Percentiles rank a stretch among this genome's conserved stretches.
Conservation (phyloP, 768 basidiomycete species). For the Xanthoconium purpureum region DNA sequence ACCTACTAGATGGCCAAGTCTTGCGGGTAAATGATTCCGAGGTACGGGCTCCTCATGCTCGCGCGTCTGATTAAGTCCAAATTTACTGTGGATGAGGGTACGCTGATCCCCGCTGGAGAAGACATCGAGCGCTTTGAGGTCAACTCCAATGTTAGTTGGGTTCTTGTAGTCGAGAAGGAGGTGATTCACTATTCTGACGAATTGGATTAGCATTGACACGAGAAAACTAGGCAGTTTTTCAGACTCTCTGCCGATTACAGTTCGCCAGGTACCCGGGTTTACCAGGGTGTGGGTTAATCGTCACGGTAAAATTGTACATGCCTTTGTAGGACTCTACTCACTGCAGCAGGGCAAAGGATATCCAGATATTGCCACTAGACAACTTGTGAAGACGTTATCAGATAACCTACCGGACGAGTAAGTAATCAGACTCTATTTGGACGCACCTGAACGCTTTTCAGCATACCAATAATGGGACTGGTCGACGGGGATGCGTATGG, state of each 20-base stretch:
- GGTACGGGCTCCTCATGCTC: constrained; percentile 33
- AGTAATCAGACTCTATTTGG: constrained; percentile 3
- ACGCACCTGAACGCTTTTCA: constrained; percentile 29
- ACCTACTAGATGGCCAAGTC: constrained; percentile 52
- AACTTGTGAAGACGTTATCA: constrained; percentile 73
- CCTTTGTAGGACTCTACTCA: constrained; percentile 4
- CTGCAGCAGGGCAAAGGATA: constrained; percentile 86
- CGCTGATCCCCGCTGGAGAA: constrained; percentile 75
- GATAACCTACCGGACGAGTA: constrained; percentile 62
- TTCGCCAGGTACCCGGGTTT: constrained; percentile 49
- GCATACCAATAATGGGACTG: constrained; percentile 72
- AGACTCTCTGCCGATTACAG: constrained; percentile 65
- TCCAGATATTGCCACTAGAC: constrained; percentile 88
- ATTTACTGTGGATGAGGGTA: constrained; percentile 45
- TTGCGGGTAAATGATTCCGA: constrained; percentile 56
- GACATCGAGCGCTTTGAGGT: constrained; percentile 64
- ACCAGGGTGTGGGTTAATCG: constrained; percentile 65
- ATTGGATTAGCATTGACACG: not conserved
- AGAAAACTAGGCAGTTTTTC: constrained; percentile 79
- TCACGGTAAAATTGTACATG: constrained; percentile 55
- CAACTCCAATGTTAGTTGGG: constrained; percentile 59
- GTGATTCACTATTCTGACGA: constrained; percentile 35
- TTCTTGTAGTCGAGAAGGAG: constrained; percentile 93
- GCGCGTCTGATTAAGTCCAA: not conserved
- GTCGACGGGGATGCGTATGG: constrained; percentile 94